A percentile compares a stretch with the other conserved stretches of the same genome.
Evolutionary conservation across 495 filamentous ascomycete genomes (phyloP).

Genomic region (Parathielavia appendiculata): DNA sequence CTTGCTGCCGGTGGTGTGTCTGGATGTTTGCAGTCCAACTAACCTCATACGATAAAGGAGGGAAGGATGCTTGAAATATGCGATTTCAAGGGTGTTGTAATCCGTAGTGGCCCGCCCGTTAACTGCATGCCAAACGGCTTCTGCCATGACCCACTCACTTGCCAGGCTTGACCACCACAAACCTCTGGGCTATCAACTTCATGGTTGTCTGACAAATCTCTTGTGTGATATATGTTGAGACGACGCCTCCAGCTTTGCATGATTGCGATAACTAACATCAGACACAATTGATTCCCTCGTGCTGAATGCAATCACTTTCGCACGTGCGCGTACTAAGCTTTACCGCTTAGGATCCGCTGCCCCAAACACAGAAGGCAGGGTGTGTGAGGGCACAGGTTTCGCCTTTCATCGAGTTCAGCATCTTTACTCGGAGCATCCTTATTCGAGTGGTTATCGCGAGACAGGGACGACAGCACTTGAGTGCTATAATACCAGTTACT

Average conservation of each 20-base stretch:
- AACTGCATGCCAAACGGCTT: background rate
- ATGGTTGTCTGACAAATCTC: background rate
- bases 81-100: too few species aligned
- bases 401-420: too few species aligned
- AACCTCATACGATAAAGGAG: too few species aligned
- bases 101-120: too few species aligned
- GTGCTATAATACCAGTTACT: too few species aligned
- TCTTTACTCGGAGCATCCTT: too few species aligned
- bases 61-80: too few species aligned
- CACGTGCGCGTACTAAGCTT: background rate
- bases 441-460: too few species aligned
- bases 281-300: background rate
- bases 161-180: background rate
- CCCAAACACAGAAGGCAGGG: too few species aligned
- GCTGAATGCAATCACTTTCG: background rate
- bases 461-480: too few species aligned
- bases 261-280: background rate
- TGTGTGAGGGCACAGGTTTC: too few species aligned
- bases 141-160: conserved; percentile 6
- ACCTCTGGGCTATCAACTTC: background rate
- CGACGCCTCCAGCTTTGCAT: background rate
- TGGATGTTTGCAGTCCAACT: background rate
- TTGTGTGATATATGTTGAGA: conserved; percentile 4
- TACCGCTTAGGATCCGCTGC: background rate
- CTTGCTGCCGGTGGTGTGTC: background rate